Evolutionary conservation across 305 asterid species (phyloP).

Genomic region (Galium porrigens): DNA sequence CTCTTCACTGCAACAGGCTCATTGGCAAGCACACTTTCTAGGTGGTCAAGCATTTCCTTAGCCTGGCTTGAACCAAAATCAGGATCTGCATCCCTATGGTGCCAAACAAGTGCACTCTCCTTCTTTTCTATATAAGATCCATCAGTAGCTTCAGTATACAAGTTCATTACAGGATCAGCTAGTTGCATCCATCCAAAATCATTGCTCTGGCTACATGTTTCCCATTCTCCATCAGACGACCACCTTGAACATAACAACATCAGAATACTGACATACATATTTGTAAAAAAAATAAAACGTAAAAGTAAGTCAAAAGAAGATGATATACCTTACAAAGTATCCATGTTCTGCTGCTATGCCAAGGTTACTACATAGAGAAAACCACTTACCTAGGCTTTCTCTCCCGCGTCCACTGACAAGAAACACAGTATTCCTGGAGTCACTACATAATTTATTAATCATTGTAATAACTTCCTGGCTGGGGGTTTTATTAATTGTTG

Average conservation of each 20-base stretch:
- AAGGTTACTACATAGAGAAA: constrained; percentile 31
- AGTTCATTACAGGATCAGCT: constrained; percentile 36
- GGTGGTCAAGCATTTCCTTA: constrained; percentile 37
- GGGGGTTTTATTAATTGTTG: constrained; percentile 26
- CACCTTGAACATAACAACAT: constrained; percentile 19
- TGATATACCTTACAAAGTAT: constrained; percentile 26
- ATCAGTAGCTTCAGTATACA: constrained; percentile 39
- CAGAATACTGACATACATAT: neutral
- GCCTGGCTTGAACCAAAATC: constrained; percentile 40
- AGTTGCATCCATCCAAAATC: constrained; percentile 37
- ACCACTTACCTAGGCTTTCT: constrained; percentile 33
- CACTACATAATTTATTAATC: constrained; percentile 26
- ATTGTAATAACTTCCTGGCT: constrained; percentile 26
- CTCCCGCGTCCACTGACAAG: constrained; percentile 40
- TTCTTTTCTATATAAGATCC: constrained; percentile 33
- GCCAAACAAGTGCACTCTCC: constrained; percentile 40
- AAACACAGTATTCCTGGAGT: constrained; percentile 28
- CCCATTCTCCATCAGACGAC: constrained; percentile 27
- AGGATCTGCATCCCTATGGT: constrained; percentile 34
- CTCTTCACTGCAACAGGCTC: constrained; percentile 40
- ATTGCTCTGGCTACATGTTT: constrained; percentile 22
- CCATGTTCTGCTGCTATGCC: constrained; percentile 46
- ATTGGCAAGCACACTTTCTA: constrained; percentile 37
- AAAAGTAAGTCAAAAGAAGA: constrained; percentile 7
- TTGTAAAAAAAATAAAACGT: neutral